These are phyloP conservation scores for Neofusicoccum ribis DNA, from an alignment of 2,329 filamentous ascomycete genomes.

Conservation along the genomic window DNA sequence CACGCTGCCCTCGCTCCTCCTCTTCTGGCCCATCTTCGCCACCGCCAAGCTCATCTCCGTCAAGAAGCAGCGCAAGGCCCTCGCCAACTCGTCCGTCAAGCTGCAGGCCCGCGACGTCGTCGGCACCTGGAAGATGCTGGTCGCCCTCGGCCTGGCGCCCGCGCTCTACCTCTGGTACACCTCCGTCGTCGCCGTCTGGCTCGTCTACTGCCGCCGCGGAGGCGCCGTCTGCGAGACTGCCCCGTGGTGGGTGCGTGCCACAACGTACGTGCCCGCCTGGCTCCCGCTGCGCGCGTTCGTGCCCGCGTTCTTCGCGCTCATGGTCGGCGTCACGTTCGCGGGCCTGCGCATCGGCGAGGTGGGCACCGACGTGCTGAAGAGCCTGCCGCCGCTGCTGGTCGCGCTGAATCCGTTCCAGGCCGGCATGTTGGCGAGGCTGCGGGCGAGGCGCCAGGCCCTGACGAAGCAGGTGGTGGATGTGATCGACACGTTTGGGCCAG, in stretches of 20 bases:
- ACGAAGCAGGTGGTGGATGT: slow-evolving; percentile 77
- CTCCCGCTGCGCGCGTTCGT: slow-evolving; percentile 77
- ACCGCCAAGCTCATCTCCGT: slow-evolving; percentile 22
- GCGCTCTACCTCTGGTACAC: slow-evolving; percentile 20
- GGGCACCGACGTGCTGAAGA: slow-evolving; percentile 94
- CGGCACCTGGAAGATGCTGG: slow-evolving; percentile 23
- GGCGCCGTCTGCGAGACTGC: background rate
- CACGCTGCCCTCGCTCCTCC: slow-evolving; percentile 6
- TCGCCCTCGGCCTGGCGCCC: slow-evolving; percentile 21
- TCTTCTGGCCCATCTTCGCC: slow-evolving; percentile 13
- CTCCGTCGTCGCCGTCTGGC: background rate
- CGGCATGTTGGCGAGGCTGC: slow-evolving; percentile 75
- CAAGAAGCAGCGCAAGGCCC: slow-evolving; percentile 21
- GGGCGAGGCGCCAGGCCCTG: slow-evolving; percentile 67
- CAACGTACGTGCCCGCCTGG: slow-evolving; percentile 74
- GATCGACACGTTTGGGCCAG: slow-evolving; percentile 87
- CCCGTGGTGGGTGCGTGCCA: slow-evolving; percentile 62
- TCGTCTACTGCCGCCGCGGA: background rate
- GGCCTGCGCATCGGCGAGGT: slow-evolving; percentile 88
- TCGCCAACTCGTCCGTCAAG: slow-evolving; percentile 21
- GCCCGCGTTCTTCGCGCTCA: slow-evolving; percentile 72
- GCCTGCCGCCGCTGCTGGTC: slow-evolving; percentile 80
- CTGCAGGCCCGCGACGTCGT: slow-evolving; percentile 22
- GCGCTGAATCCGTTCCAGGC: slow-evolving; percentile 77
- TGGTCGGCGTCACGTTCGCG: slow-evolving; percentile 82